Base-by-base conservation (phyloP, 805 yeast genomes). In the Kuraishia ogatae region DNA sequence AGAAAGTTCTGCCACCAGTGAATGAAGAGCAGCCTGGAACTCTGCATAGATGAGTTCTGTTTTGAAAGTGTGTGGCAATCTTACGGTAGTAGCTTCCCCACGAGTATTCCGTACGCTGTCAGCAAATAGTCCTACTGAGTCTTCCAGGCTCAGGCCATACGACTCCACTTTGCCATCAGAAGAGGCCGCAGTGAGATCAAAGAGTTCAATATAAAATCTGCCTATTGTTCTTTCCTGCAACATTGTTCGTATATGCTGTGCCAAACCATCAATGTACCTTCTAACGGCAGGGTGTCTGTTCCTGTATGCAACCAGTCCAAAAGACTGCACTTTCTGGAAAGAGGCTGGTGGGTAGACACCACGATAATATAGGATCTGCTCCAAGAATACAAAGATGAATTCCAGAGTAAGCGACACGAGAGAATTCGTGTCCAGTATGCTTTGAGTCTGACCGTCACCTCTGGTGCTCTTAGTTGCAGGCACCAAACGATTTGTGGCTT, bases 351-450 rank as follows among this genome's bases (percentile, higher is more conserved):
- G 85, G 60, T 87, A 87, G 0, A 87, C 66, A 1, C 67, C 63
- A 51, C 83, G 74, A 52, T 77, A 68, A 63, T 78, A 84, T 52
- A 85, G 66, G 1, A 85, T 71, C 48, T 81, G 81, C 57, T 84
- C 85, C 10, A 80, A 62, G 69, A 79, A 74, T 0, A 77, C 79
- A 2, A 71, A 67, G 13, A 84, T 57, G 53, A 82, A 77, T 61
- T 82, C 86, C 28, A 77, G 66, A 5, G 83, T 55, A 5, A 74
- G 61, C 1, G 67, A 56, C 6, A 75, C 53, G 7, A 76, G 48
- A 50, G 56, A 55, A 19, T 56, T 61, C 39, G 23, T 10, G 6
- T 26, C 5, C 29, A 26, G 5, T 5, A 6, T 10, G 10, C 10
- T 26, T 26, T 26, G 29, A 26, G n/a, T 26, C 29, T 26, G 10